phyloP scores from a whole-genome alignment of 179 eudicot species.

The Silene coronaria region DNA sequence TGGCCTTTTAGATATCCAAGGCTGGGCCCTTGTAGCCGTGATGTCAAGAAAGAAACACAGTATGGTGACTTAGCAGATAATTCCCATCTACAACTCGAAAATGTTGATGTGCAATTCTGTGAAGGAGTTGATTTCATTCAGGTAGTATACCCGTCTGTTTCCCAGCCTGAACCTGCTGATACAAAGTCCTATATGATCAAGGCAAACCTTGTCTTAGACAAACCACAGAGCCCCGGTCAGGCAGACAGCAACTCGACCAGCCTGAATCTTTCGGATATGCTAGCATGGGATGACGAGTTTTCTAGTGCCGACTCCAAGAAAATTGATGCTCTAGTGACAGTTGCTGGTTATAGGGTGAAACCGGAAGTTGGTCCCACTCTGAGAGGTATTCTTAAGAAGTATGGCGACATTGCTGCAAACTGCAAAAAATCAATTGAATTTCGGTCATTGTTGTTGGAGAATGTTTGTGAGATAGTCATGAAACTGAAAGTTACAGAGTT shows the following conservation, averaged over 20 bases:
- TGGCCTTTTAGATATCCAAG: neutral
- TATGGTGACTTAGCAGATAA: neutral
- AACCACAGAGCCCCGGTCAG: neutral
- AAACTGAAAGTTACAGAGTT: conserved; percentile 18
- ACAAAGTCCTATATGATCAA: neutral
- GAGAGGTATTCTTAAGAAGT: conserved; percentile 13
- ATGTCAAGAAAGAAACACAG: neutral
- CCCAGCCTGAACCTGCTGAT: neutral
- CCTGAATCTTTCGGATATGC: conserved; percentile 22
- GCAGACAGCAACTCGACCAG: conserved; percentile 4
- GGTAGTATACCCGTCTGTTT: neutral
- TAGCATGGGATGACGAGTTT: conserved; percentile 17
- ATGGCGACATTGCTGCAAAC: conserved; percentile 21
- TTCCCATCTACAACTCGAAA: neutral
- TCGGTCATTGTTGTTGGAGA: conserved; percentile 22
- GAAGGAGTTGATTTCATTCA: conserved; percentile 14
- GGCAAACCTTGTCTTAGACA: neutral
- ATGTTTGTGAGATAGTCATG: conserved; percentile 15
- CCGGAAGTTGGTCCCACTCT: conserved; percentile 10
- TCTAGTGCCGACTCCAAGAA: conserved; percentile 15
- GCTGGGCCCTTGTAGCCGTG: neutral
- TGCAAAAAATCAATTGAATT: conserved; percentile 16
- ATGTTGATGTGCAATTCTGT: neutral
- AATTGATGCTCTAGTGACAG: neutral
- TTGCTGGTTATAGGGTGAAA: conserved; percentile 20